Conservation (phyloP, 108 stramenopile genomes). For the Skeletonema costatum region DNA sequence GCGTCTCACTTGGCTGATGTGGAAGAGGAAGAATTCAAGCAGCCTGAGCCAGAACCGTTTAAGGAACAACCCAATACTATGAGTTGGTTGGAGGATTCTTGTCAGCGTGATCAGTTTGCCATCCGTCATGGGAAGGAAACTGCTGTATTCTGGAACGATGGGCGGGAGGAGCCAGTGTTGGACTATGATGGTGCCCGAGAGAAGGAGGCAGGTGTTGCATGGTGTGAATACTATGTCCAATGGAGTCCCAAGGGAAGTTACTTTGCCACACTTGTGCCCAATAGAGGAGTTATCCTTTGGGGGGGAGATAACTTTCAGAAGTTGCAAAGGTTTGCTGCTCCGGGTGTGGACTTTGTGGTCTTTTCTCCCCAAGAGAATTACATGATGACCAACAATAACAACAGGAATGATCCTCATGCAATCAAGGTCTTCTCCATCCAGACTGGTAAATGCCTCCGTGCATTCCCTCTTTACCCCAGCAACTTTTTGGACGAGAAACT, state of each 20-base stretch:
- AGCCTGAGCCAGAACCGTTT: constrained; percentile 84
- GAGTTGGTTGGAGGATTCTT: constrained; percentile 91
- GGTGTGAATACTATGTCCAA: constrained; percentile 94
- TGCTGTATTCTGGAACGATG: constrained; percentile 88
- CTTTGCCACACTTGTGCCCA: constrained; percentile 91
- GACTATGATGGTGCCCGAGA: constrained; percentile 97
- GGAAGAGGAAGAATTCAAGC: constrained; percentile 60
- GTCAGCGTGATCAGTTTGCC: constrained; percentile 92
- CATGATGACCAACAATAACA: constrained; percentile 89
- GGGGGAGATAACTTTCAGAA: constrained; percentile 91
- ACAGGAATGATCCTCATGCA: constrained; percentile 71
- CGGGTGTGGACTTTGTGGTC: constrained; percentile 80
- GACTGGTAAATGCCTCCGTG: constrained; percentile 78
- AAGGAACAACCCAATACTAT: constrained; percentile 86
- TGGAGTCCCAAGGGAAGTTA: constrained; percentile 95
- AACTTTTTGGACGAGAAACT: constrained; percentile 48
- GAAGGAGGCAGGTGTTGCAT: constrained; percentile 90
- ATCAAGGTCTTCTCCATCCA: constrained; percentile 92
- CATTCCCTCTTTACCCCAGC: constrained; percentile 82
- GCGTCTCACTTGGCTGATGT: constrained; percentile 60
- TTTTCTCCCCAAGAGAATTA: constrained; percentile 91
- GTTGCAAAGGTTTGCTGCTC: constrained; percentile 85
- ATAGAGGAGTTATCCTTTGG: constrained; percentile 95
- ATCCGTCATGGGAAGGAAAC: constrained; percentile 94
- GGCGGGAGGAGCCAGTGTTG: constrained; percentile 76